Base-by-base conservation (phyloP, 139 green algal genomes). In the Micractinium sp. region DNA sequence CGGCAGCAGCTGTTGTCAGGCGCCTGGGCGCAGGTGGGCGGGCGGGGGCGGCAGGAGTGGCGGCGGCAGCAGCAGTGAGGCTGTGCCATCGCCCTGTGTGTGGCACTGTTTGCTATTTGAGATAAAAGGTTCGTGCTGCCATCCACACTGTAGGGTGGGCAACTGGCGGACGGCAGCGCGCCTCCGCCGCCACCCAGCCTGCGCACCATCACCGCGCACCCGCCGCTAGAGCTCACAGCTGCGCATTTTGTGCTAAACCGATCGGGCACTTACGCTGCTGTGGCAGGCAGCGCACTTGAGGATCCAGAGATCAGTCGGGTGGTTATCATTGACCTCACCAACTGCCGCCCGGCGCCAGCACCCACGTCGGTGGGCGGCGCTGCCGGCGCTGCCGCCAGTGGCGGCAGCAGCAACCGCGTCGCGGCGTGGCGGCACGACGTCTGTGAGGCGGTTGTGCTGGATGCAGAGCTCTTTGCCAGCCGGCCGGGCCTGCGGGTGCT, bases 401-500 rank as follows among this genome's bases (percentile, higher is more conserved):
- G 67, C 27, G 29, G 74, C 60, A 63, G 82, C 66, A 75, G 39
- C 41, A 71, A 39, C 67, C 23, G 38, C 78, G 36, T 27, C 23
- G 15, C 80, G 16, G 29, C 23, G 18, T 4, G 41, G 16, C 36
- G 47, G 33, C 66, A 82, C 79, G 87, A 82, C 67, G 41, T 79
- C 35, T 85, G 86, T 60, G 41, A 90, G 35, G 85, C 69, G 5
- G 89, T 82, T 35, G n/a, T 69, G 20, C 86, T 94, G 38, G 92
- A 94, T 33, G 23, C 71, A 3, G 63, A 76, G 39, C 88, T 93
- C 61, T 93, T 94, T 76, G 56, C 39, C 20, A 41, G 25, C 20
- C 90, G 85, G 23, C 91, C 92, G 41, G 91, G 87, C 33, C 89
- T 94, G 74, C 89, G 91, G 19, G 60, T 93, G 63, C 89, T 94